Percentiles rank a stretch among this genome's conserved stretches.
These are phyloP conservation scores for Gastrodia elata DNA, from an alignment of 106 monocot species.

Conservation along the genomic window DNA sequence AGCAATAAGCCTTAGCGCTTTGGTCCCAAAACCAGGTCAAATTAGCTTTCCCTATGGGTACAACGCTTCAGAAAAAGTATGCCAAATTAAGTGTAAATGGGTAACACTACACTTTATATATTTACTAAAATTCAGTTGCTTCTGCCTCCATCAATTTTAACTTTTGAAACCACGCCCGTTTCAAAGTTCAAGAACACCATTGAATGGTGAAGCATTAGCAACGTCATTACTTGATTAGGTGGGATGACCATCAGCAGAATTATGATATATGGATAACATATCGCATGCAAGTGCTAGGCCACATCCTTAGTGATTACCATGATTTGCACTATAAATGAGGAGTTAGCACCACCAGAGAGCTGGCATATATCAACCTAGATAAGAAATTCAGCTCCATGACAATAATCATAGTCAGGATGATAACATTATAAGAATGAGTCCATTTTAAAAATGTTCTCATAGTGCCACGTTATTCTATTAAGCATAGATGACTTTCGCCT, in stretches of 20 bases:
- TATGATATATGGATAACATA: too few relatives aligned
- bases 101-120: not conserved
- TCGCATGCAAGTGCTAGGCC: not conserved
- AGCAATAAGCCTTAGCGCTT: not conserved
- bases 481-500: not conserved
- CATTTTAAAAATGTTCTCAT: too few relatives aligned
- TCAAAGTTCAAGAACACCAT: not conserved
- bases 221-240: not conserved
- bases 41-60: not conserved
- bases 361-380: not conserved
- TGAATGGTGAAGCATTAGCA: too few relatives aligned
- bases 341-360: not conserved
- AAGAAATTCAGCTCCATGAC: not conserved
- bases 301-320: not conserved
- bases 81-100: not conserved
- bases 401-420: not conserved
- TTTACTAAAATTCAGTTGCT: not conserved
- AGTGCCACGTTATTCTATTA: not conserved
- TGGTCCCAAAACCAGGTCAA: not conserved
- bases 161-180: not conserved
- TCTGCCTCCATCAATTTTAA: not conserved
- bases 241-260: too few relatives aligned
- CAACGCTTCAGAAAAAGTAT: not conserved
- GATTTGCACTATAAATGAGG: not conserved
- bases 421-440: not conserved